These are phyloP conservation scores for Coemansia sp. DNA, from an alignment of 192 early-diverging fungal genomes.

Conservation along the genomic window DNA sequence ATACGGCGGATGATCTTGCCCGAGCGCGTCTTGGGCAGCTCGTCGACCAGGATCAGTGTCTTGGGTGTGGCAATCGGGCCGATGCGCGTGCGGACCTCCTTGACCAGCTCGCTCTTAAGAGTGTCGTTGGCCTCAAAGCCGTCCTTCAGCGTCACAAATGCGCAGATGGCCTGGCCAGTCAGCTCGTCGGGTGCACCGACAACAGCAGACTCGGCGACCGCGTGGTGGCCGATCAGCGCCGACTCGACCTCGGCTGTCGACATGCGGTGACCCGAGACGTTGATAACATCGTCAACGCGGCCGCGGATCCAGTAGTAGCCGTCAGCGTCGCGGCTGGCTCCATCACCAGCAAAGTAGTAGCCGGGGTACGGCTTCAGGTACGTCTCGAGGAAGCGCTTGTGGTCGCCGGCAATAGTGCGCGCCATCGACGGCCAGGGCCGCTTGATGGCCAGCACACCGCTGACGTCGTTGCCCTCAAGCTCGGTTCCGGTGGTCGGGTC, in stretches of 20 bases:
- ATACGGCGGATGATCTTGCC: constrained; percentile 98
- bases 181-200: constrained; percentile 86
- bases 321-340: constrained; percentile 85
- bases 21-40: constrained; percentile 92
- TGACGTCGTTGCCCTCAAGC: constrained; percentile 80
- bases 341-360: constrained; percentile 97
- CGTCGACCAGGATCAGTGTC: constrained; percentile 77
- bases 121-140: constrained; percentile 53
- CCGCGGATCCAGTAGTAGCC: constrained; percentile 97
- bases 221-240: constrained; percentile 74
- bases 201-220: constrained; percentile 87
- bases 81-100: constrained; percentile 84
- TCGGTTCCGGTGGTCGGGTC: constrained; percentile 84
- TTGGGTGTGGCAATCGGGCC: constrained; percentile 93
- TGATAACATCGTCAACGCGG: constrained; percentile 92
- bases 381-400: constrained; percentile 89
- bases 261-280: constrained; percentile 93
- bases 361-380: constrained; percentile 89
- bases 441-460: constrained; percentile 87
- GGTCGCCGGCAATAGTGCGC: constrained; percentile 87
- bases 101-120: constrained; percentile 64
- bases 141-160: constrained; percentile 80
- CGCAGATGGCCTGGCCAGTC: constrained; percentile 88
- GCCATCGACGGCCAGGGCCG: constrained; percentile 91
- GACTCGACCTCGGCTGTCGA: constrained; percentile 94